Evolutionary conservation across 2,329 filamentous ascomycete genomes (phyloP), one percentile per base, ranked within the genome.

Genomic region (Apiospora malaysiana): DNA sequence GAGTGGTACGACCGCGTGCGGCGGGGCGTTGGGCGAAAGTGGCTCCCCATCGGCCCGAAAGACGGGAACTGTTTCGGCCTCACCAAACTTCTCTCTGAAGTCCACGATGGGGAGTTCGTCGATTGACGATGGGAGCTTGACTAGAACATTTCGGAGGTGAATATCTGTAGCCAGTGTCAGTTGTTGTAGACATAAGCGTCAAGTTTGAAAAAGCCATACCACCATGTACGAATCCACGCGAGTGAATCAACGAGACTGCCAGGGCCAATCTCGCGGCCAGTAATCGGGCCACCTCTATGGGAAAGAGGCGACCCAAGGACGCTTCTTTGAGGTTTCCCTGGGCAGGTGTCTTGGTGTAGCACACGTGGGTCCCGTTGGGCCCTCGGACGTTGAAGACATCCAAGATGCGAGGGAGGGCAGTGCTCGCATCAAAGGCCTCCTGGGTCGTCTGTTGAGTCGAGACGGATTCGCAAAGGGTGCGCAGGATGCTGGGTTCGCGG

Each of bases 251-350:
- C 9, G 56, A 37, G 1, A 63, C 56, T 4, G 56, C 56, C 16
- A 63, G 18, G 18, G 32, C 56, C 32, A 63, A 40, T 63, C 32
- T n/a, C 32, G 32, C 56, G 56, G 32, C 32, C 9, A 63, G 56
- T 12, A 40, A 14, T 9, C 56, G 27, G 21, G 56, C 56, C 9
- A 63, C 56, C 18, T 63, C 56, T 3, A 63, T n/a, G 18, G 27
- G 56, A 37, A 63, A 63, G 7, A 63, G 32, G 18, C 56, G 32
- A 23, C 32, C 40, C 0, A 37, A 21, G 0, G 56, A 63, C 21
- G 56, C 56, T 7, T 63, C 56, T 23, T 40, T 63, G 32, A 63
- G 56, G 14, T 59, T 59, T 59, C 51, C 51, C 27, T 59, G 51
- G 1, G 51, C 51, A 0, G 32, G 51, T 4, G 51, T 59, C 51